phyloP scores from a whole-genome alignment of 768 basidiomycete species.

The Lentinula aciculospora region DNA sequence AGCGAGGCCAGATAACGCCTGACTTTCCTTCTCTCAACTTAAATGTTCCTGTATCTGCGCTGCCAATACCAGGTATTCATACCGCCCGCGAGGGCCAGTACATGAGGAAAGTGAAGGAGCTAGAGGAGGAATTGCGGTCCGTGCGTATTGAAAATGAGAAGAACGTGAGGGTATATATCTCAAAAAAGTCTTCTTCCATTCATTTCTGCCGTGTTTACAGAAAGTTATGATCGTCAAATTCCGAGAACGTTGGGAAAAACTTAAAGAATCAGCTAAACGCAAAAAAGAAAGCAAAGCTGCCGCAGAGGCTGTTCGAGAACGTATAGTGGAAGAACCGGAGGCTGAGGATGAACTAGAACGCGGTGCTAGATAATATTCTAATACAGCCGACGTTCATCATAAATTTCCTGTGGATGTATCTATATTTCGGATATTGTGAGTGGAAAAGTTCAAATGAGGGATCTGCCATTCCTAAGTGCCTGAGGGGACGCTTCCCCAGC shows the following conservation, averaged over 20 bases:
- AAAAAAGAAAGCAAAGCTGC: slow-evolving; percentile 74
- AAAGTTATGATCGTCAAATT: slow-evolving; percentile 80
- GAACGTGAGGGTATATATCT: slow-evolving; percentile 44
- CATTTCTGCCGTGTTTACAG: slow-evolving; percentile 32
- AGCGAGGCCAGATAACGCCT: slow-evolving; percentile 34
- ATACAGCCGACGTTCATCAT: neutral
- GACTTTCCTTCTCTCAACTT: slow-evolving; percentile 57
- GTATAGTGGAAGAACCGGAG: slow-evolving; percentile 65
- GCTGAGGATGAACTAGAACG: slow-evolving; percentile 40
- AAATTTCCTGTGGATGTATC: neutral
- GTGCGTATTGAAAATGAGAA: slow-evolving; percentile 74
- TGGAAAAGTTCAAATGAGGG: neutral
- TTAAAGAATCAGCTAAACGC: slow-evolving; percentile 82
- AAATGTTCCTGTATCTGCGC: slow-evolving; percentile 42
- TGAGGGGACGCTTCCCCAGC: neutral
- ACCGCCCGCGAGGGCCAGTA: slow-evolving; percentile 52
- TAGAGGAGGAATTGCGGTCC: slow-evolving; percentile 71
- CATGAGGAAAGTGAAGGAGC: slow-evolving; percentile 63
- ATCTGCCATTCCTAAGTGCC: neutral
- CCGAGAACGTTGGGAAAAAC: slow-evolving; percentile 83
- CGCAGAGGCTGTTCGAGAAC: slow-evolving; percentile 51
- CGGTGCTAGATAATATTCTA: neutral
- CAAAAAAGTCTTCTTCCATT: neutral
- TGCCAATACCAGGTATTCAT: slow-evolving; percentile 41
- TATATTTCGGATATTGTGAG: neutral